A percentile compares a stretch with the other conserved stretches of the same genome.
Evolutionary conservation across 495 filamentous ascomycete genomes (phyloP).

Genomic region (Neohortaea acidophila): DNA sequence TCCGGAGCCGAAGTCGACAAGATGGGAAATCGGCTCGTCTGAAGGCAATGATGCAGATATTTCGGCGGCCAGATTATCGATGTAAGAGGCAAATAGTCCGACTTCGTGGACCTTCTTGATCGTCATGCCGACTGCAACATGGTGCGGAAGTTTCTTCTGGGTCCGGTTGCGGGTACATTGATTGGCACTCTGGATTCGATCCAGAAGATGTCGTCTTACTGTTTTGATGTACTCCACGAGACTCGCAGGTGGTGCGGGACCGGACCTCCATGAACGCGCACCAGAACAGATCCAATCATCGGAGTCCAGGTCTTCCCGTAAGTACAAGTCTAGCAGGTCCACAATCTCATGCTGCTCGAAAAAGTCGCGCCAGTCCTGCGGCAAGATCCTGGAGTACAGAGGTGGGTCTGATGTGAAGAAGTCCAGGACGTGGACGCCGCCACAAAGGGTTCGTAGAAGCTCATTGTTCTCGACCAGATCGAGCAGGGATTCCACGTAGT

Average conservation of each 20-base stretch:
- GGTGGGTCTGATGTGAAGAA: conserved; percentile 80
- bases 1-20: conserved; percentile 90
- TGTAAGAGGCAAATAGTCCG: conserved; percentile 47
- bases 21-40: conserved; percentile 51
- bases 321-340: conserved; percentile 59
- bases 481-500: conserved; percentile 66
- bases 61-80: conserved; percentile 34
- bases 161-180: conserved; percentile 3
- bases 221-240: conserved; percentile 59
- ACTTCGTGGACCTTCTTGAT: conserved; percentile 92
- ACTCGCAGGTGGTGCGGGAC: conserved; percentile 45
- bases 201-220: conserved; percentile 54
- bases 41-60: conserved; percentile 1
- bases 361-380: conserved; percentile 64
- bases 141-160: conserved; percentile 39
- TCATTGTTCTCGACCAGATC: conserved; percentile 56
- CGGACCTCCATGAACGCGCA: conserved; percentile 34
- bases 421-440: conserved; percentile 87
- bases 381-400: conserved; percentile 59
- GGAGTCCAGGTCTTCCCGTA: conserved; percentile 49
- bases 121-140: conserved; percentile 82
- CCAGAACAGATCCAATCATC: too few species aligned
- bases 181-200: conserved; percentile 37
- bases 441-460: conserved; percentile 76
- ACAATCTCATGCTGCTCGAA: conserved; percentile 54